These are phyloP conservation scores for Venturia oleaginea DNA, from an alignment of 2,329 filamentous ascomycete genomes.

Conservation along the genomic window DNA sequence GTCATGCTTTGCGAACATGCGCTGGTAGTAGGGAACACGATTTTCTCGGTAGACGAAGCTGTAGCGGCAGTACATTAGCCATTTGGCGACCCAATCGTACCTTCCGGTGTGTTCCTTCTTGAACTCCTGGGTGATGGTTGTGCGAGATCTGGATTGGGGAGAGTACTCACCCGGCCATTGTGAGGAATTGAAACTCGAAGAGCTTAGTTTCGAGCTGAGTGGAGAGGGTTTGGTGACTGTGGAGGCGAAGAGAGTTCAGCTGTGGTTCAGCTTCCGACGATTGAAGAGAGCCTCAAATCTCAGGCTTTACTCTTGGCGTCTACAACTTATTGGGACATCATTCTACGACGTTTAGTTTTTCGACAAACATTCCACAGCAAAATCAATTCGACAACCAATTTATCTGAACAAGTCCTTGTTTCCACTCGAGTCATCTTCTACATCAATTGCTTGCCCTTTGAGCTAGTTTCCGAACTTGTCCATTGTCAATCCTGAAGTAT, in stretches of 20 bases:
- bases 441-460: no score
- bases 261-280: not conserved
- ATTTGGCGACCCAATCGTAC: not conserved
- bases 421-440: no score
- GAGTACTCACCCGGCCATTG: not conserved
- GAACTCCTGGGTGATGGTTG: conserved; percentile 19
- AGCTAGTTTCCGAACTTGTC: no score
- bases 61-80: conserved; percentile 17
- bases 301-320: not conserved
- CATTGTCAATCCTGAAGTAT: no score
- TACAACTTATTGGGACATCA: no score
- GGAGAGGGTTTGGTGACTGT: not conserved
- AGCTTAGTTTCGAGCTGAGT: not conserved
- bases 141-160: conserved; percentile 20
- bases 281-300: no score
- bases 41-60: conserved; percentile 63
- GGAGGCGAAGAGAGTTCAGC: not conserved
- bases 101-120: not conserved
- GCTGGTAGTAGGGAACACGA: conserved; percentile 66
- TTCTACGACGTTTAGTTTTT: no score
- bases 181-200: conserved; percentile 3
- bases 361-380: no score
- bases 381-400: no score
- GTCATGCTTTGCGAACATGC: conserved; percentile 65
- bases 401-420: no score